phyloP scores from a whole-genome alignment of 345 rosid species.

The Salix exigua region DNA sequence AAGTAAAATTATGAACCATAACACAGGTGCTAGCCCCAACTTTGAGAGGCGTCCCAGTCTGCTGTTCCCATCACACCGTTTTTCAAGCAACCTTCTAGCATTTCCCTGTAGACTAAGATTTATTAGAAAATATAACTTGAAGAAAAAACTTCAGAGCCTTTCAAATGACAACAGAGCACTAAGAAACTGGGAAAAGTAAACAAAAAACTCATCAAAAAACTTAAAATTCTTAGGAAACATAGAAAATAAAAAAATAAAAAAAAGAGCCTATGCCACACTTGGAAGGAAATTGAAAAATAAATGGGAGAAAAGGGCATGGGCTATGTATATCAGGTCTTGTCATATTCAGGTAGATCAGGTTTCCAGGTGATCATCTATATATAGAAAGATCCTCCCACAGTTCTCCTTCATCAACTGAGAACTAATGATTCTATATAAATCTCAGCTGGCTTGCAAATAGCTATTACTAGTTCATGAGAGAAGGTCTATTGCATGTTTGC shows the following conservation, averaged over 20 bases:
- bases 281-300: not conserved
- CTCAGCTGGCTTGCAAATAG: not conserved
- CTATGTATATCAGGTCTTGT: not conserved
- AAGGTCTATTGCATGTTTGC: not conserved
- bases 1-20: slow-evolving; percentile 64
- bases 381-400: not conserved
- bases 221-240: not conserved
- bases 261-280: not conserved
- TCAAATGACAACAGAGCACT: not conserved
- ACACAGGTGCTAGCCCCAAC: slow-evolving; percentile 82
- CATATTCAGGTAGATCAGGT: not conserved
- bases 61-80: slow-evolving; percentile 66
- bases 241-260: not conserved
- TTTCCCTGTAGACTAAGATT: slow-evolving; percentile 61
- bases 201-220: not conserved
- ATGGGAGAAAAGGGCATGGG: not conserved
- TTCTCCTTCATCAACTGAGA: not conserved
- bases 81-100: slow-evolving; percentile 85
- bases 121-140: not conserved
- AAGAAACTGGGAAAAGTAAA: not conserved
- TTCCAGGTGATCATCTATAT: not conserved
- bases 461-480: not conserved
- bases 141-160: not conserved
- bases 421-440: not conserved
- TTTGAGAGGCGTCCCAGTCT: slow-evolving; percentile 71